A percentile compares a stretch with the other conserved stretches of the same genome.
phyloP scores from a whole-genome alignment of 2,329 filamentous ascomycete genomes.

The Trichoderma hamatum region DNA sequence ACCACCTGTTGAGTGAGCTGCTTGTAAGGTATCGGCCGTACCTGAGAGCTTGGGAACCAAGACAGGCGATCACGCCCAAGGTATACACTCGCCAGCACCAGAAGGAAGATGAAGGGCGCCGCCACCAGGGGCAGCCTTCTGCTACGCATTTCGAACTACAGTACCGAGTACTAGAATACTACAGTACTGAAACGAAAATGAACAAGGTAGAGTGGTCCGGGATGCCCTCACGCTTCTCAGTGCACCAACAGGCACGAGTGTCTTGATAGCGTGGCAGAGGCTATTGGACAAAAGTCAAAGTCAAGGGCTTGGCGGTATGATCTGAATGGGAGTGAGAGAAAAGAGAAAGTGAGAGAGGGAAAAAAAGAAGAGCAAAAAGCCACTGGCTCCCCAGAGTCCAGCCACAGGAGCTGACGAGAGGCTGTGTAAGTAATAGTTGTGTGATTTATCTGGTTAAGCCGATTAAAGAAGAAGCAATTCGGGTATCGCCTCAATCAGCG shows the following conservation, averaged over 20 bases:
- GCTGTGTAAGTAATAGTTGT: not conserved
- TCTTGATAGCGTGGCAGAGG: not conserved
- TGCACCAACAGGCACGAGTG: not conserved
- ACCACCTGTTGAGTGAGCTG: not conserved
- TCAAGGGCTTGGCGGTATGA: not conserved
- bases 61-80: constrained; percentile 16
- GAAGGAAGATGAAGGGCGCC: constrained; percentile 17
- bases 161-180: not conserved
- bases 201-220: not conserved
- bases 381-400: not conserved
- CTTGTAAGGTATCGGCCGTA: constrained; percentile 4
- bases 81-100: constrained; percentile 25
- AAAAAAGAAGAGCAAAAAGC: not conserved
- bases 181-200: not conserved
- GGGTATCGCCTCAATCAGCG: not conserved
- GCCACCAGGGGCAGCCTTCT: constrained; percentile 16
- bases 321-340: not conserved
- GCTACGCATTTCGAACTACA: constrained; percentile 9
- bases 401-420: constrained; percentile 7
- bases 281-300: not conserved
- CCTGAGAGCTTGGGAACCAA: not conserved
- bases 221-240: not conserved
- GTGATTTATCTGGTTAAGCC: not conserved
- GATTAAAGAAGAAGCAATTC: not conserved
- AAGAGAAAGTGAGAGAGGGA: not conserved